Percentiles rank a stretch among this genome's conserved stretches.
These are phyloP conservation scores for Lophium mytilinum DNA, from an alignment of 495 filamentous ascomycete species.

Conservation along the genomic window DNA sequence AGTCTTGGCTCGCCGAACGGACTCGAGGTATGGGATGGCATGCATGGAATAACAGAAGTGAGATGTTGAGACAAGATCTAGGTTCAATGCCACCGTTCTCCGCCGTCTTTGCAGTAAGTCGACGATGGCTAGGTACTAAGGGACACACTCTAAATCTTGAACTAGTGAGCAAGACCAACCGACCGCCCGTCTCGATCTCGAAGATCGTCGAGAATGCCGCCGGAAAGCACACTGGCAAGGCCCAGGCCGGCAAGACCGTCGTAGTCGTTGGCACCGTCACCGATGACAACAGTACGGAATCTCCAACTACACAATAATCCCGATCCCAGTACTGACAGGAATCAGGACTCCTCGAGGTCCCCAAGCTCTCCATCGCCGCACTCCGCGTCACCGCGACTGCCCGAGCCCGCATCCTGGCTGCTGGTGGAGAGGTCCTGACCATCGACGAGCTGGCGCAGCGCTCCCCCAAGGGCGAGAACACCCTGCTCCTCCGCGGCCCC, in stretches of 20 bases:
- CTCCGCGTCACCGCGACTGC: constrained; percentile 94
- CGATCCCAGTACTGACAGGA: not conserved
- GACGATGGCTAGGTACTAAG: too few relatives aligned
- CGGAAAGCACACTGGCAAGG: constrained; percentile 48
- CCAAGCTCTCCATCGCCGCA: constrained; percentile 86
- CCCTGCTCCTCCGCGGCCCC: constrained; percentile 85
- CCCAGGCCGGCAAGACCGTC: constrained; percentile 77
- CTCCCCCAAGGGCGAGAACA: constrained; percentile 89
- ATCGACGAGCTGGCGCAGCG: constrained; percentile 92
- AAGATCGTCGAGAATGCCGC: constrained; percentile 67
- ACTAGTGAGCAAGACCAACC: constrained; percentile 81
- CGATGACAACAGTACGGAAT: constrained; percentile 66
- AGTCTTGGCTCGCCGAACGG: constrained; percentile 67
- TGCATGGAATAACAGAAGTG: too few relatives aligned
- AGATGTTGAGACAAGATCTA: too few relatives aligned
- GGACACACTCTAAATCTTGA: too few relatives aligned
- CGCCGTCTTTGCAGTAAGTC: constrained; percentile 70
- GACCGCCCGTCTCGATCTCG: constrained; percentile 87
- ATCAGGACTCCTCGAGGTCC: constrained; percentile 49
- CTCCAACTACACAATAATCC: too few relatives aligned
- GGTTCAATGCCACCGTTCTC: constrained; percentile 94
- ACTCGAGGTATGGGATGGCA: constrained; percentile 44
- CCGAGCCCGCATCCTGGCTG: constrained; percentile 81
- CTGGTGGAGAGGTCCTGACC: constrained; percentile 88
- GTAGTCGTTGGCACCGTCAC: constrained; percentile 91